Base-by-base conservation (phyloP, 345 rosid species). In the Euclidium syriacum region DNA sequence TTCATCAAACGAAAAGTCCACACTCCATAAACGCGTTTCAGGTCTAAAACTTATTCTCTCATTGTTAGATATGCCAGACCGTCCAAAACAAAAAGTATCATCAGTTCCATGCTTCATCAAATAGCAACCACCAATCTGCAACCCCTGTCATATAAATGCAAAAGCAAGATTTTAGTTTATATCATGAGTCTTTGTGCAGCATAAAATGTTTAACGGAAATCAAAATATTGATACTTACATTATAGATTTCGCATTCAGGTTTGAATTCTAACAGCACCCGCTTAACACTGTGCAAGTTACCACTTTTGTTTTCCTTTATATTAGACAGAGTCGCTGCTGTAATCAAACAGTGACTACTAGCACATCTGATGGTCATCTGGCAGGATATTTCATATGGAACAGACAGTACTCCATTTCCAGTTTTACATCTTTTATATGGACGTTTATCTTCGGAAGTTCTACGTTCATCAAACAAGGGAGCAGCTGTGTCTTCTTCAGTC, bases 111-210 rank as follows among this genome's bases (percentile, higher is more conserved):
- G 89, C 64, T 78, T 88, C 64, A 80, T 68, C 44, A 86, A 67
- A 75, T 88, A 89, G 73, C 67, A 85, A 51, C 78, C 65, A 32
- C 87, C 98, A 72, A 88, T 82, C 81, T 85, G 84, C 81, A 92
- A 73, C 20, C 33, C 53, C 95, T 88, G 89, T 67, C 75, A 73
- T 30, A 68, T 14, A 64, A 44, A 65, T 70, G 39, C 47, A 22
- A 55, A 46, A 55, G 1, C 38, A 55, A 34, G 16, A 60, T 52
- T n/a, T 42, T 29, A 39, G 26, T 6, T 46, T 10, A 54, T 22
- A 49, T 23, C n/a, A 48, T 62, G 30, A 39, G 35, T 11, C 25
- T 55, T 19, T 40, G 7, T 22, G 57, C 51, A 62, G 44, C 42
- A 44, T 26, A 4, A 7, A n/a, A 27, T 7, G 29, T 29, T 29